Conservation (phyloP, 2,329 filamentous ascomycete genomes). For the Colletotrichum echinochloae region DNA sequence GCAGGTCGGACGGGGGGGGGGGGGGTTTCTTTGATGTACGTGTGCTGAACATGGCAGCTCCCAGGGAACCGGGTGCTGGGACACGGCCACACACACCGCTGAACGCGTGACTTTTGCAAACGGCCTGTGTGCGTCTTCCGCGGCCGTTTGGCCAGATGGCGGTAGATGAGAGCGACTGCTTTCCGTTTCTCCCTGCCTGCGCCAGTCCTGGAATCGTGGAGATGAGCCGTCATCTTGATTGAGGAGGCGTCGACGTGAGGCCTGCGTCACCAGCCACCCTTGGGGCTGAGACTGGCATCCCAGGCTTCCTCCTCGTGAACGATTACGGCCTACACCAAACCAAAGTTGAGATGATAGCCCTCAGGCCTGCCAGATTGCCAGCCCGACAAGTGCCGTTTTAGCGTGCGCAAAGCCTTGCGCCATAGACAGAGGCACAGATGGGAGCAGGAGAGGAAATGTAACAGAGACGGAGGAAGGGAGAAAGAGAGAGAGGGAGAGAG, state of each 20-base stretch:
- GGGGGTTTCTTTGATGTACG: slow-evolving; percentile 20
- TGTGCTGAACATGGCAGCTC: slow-evolving; percentile 3
- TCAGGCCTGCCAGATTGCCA: slow-evolving; percentile 34
- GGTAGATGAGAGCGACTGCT: slow-evolving; percentile 6
- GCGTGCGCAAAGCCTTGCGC: slow-evolving; percentile 29
- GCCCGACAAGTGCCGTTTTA: slow-evolving; percentile 6
- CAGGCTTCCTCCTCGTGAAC: slow-evolving; percentile 12
- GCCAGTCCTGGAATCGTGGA: neutral
- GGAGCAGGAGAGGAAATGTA: too few relatives aligned
- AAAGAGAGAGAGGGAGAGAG: neutral
- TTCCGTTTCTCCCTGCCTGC: neutral
- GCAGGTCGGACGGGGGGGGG: too few relatives aligned
- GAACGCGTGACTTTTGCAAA: slow-evolving; percentile 13
- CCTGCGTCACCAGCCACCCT: slow-evolving; percentile 29
- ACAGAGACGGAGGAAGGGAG: too few relatives aligned
- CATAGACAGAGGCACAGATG: neutral
- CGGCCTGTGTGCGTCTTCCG: neutral
- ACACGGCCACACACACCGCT: neutral
- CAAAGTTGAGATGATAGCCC: slow-evolving; percentile 35
- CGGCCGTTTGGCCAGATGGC: slow-evolving; percentile 11
- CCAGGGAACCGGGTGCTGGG: slow-evolving; percentile 21
- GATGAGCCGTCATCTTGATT: slow-evolving; percentile 16
- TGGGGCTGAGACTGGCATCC: slow-evolving; percentile 19
- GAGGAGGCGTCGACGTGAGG: slow-evolving; percentile 17
- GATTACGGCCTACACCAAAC: slow-evolving; percentile 4